Conservation (phyloP, 495 filamentous ascomycete species). For the Penicillium bovifimosum region DNA sequence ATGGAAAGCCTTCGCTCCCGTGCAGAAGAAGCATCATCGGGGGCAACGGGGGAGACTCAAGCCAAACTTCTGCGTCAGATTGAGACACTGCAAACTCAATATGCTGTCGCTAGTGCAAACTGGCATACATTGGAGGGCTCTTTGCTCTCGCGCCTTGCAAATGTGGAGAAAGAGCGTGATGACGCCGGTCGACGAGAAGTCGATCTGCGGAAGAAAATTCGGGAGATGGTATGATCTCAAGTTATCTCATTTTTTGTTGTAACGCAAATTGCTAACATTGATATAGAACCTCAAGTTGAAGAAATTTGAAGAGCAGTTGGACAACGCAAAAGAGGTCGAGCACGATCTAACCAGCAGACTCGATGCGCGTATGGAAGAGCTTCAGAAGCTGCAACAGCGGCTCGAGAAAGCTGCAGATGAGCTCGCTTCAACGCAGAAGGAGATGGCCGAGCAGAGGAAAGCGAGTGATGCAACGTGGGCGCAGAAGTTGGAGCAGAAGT, state of each 20-base stretch:
- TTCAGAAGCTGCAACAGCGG: constrained; percentile 57
- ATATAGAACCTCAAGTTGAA: constrained; percentile 66
- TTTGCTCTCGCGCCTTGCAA: constrained; percentile 63
- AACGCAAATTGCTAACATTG: neutral
- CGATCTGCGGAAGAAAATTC: constrained; percentile 77
- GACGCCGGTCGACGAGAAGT: constrained; percentile 76
- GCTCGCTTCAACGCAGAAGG: constrained; percentile 50
- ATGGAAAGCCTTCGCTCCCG: constrained; percentile 79
- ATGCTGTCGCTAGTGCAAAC: constrained; percentile 89
- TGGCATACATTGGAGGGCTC: constrained; percentile 94
- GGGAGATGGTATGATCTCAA: constrained; percentile 63
- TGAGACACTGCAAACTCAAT: constrained; percentile 93
- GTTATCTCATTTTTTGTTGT: neutral
- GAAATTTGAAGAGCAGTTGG: constrained; percentile 76
- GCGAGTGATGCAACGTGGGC: constrained; percentile 55
- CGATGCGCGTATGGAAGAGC: constrained; percentile 53
- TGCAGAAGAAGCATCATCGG: constrained; percentile 86
- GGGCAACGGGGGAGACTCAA: constrained; percentile 74
- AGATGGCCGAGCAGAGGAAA: constrained; percentile 68
- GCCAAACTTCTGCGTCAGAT: constrained; percentile 89
- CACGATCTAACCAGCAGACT: constrained; percentile 55
- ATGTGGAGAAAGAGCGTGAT: constrained; percentile 83
- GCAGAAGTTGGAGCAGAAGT: constrained; percentile 55
- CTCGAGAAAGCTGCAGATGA: constrained; percentile 62
- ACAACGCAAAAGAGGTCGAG: constrained; percentile 59